Conservation (phyloP, 2,329 filamentous ascomycete genomes). For the Raffaelea arxii region DNA sequence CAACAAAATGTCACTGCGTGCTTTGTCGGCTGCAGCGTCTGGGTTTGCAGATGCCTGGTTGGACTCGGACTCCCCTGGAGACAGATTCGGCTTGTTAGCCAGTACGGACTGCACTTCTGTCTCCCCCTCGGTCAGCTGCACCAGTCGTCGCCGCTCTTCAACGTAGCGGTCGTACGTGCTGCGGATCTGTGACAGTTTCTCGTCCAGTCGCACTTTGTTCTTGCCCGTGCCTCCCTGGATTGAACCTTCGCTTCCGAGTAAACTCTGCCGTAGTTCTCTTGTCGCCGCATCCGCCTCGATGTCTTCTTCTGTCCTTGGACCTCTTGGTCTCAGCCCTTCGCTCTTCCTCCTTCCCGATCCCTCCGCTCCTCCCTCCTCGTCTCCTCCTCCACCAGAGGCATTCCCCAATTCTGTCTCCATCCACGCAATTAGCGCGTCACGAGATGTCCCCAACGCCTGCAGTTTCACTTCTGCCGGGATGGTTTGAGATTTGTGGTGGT, state of each 20-base stretch:
- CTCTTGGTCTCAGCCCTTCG: too few relatives aligned
- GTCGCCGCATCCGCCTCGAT: slow-evolving; percentile 4
- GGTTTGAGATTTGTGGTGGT: slow-evolving; percentile 9
- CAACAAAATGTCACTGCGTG: slow-evolving; percentile 30
- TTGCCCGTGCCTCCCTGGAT: neutral
- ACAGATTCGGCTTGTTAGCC: slow-evolving; percentile 19
- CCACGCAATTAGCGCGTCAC: slow-evolving; percentile 54
- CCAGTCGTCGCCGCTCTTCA: slow-evolving; percentile 35
- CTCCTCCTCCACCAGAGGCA: slow-evolving; percentile 29
- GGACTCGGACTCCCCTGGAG: slow-evolving; percentile 13
- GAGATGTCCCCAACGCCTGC: slow-evolving; percentile 43
- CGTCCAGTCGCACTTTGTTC: slow-evolving; percentile 21
- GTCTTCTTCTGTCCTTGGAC: slow-evolving; percentile 11
- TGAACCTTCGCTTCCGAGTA: slow-evolving; percentile 6
- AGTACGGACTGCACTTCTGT: neutral
- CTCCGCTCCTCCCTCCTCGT: slow-evolving; percentile 21
- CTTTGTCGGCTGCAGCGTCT: neutral
- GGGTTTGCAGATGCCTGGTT: neutral
- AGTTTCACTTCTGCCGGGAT: slow-evolving; percentile 28
- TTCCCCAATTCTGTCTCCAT: slow-evolving; percentile 53
- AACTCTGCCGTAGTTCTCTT: slow-evolving; percentile 13
- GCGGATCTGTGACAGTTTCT: slow-evolving; percentile 37
- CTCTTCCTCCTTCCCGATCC: slow-evolving; percentile 16
- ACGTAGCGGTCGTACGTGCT: slow-evolving; percentile 46
- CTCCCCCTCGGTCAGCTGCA: slow-evolving; percentile 18